Conservation (phyloP, 2,329 filamentous ascomycete genomes). For the Penicillium sp. region DNA sequence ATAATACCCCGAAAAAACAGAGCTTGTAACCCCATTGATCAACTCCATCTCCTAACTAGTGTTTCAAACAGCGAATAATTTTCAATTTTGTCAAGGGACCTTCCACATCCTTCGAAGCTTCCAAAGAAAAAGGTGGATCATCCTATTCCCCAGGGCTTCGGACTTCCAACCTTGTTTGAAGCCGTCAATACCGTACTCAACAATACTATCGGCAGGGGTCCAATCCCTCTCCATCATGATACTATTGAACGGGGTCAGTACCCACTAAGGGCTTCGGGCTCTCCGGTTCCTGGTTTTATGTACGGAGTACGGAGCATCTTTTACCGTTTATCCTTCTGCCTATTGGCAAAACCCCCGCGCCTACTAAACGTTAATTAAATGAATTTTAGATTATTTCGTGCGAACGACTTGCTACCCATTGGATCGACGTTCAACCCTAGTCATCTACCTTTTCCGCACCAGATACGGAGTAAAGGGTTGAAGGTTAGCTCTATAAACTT, state of each 20-base stretch:
- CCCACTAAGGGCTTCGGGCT: background rate
- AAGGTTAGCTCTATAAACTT: background rate
- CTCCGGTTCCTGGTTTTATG: background rate
- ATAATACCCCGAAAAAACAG: background rate
- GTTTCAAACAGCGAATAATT: background rate
- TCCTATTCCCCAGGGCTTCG: slow-evolving; percentile 15
- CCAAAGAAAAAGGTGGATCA: slow-evolving; percentile 11
- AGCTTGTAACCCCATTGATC: background rate
- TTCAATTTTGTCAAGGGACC: background rate
- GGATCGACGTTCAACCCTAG: background rate
- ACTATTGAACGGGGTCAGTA: background rate
- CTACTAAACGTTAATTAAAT: background rate
- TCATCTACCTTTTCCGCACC: background rate
- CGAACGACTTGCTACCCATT: background rate
- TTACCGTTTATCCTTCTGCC: background rate
- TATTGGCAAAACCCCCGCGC: background rate
- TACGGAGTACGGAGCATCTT: background rate
- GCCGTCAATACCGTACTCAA: background rate
- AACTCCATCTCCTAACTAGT: background rate
- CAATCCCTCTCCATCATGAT: background rate
- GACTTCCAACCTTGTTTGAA: slow-evolving; percentile 18
- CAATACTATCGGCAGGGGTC: background rate
- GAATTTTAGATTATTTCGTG: background rate
- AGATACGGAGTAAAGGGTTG: background rate
- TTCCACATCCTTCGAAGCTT: background rate